Base-by-base conservation (phyloP, 768 basidiomycete species). In the Mycena galopus region DNA sequence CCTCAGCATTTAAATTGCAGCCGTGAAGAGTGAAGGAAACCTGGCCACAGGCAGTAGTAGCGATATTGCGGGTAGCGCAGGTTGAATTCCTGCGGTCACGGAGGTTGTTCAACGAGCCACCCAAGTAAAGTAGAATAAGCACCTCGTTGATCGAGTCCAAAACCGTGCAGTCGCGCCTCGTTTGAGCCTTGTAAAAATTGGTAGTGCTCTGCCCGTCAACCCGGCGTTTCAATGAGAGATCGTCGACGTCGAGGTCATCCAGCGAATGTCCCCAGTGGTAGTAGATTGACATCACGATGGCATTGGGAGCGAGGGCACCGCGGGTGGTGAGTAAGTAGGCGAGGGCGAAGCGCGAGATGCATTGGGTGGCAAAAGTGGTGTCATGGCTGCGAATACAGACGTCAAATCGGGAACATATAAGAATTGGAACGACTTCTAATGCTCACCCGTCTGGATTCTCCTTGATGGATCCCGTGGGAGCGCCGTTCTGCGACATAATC, bases 341-440 rank as follows among this genome's bases (percentile, higher is more conserved):
- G 19, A 68, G 58, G 21, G 67, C 50, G 47, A 68, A 60, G 47
- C 67, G 67, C 14, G 67, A 61, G 16, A 68, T 39, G 37, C 25
- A 25, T 61, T 68, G 59, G 11, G 39, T 39, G 27, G 67, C 67
- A 17, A 68, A 55, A 8, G 42, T 3, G 23, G 16, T 47, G 23
- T 68, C 67, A 35, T 37, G 25, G 10, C 67, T 61, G 59, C 5
- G 44, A 27, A 16, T 2, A 21, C 17, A n/a, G 33, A 53, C n/a
- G n/a, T n/a, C n/a, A n/a, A n/a, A n/a, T n/a, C n/a, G n/a, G n/a
- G n/a, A n/a, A n/a, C n/a, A n/a, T n/a, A n/a, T n/a, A n/a, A n/a
- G n/a, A n/a, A n/a, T n/a, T n/a, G n/a, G n/a, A n/a, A n/a, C n/a
- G n/a, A n/a, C n/a, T n/a, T n/a, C 21, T 14, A 23, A 4, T 4